Conservation (phyloP, 192 early-diverging fungal genomes). For the Funneliformis geosporum region DNA sequence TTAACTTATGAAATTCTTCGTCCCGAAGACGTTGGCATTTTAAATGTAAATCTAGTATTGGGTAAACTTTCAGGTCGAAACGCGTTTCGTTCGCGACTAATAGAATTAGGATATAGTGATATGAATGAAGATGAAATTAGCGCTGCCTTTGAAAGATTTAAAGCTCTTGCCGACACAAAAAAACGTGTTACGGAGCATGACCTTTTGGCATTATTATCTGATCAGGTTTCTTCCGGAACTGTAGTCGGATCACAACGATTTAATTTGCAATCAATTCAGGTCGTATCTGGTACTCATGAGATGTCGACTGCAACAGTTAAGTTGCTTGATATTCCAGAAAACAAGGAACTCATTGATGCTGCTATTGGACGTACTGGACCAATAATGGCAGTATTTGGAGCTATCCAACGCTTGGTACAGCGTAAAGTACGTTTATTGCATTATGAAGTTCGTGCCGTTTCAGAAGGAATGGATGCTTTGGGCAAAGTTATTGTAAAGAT, state of each 20-base stretch:
- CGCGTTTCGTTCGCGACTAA: conserved; percentile 81
- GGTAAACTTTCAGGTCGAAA: conserved; percentile 98
- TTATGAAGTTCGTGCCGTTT: conserved; percentile 87
- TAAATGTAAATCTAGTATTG: conserved; percentile 81
- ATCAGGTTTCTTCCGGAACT: conserved; percentile 53
- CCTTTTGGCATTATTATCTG: conserved; percentile 81
- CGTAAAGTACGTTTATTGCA: conserved; percentile 74
- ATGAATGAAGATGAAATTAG: conserved; percentile 67
- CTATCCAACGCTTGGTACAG: conserved; percentile 84
- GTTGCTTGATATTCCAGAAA: conserved; percentile 59
- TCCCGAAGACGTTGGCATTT: conserved; percentile 88
- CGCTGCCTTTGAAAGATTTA: conserved; percentile 84
- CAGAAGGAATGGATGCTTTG: conserved; percentile 83
- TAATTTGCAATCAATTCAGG: conserved; percentile 72
- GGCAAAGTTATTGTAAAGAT: conserved; percentile 84
- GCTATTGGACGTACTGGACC: conserved; percentile 82
- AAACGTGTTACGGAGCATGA: conserved; percentile 86
- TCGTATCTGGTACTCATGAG: conserved; percentile 73
- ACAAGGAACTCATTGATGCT: conserved; percentile 63
- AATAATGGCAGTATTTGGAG: conserved; percentile 85
- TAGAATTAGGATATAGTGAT: conserved; percentile 72
- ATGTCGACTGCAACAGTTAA: conserved; percentile 82
- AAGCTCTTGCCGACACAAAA: conserved; percentile 92
- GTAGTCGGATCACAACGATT: conserved; percentile 51
- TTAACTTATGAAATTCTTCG: conserved; percentile 96